Evolutionary conservation across 106 monocot genomes (phyloP).

Genomic region (Allium fistulosum): DNA sequence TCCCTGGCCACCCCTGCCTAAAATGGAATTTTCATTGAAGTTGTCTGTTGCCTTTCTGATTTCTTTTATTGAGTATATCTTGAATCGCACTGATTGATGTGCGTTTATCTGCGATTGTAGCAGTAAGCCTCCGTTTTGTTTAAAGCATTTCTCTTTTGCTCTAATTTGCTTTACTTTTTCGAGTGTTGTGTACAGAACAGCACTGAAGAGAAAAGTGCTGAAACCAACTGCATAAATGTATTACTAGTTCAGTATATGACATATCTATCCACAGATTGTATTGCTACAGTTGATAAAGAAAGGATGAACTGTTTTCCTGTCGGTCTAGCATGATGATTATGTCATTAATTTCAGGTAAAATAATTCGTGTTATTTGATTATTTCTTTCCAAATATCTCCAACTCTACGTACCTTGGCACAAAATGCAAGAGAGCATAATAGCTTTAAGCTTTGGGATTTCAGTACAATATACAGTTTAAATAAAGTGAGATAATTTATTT

Average conservation of each 20-base stretch:
- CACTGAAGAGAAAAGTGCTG: not conserved
- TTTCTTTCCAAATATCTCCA: no score
- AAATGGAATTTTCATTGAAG: constrained; percentile 12
- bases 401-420: no score
- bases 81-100: constrained; percentile 8
- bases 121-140: constrained; percentile 19
- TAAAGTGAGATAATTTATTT: no score
- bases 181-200: not conserved
- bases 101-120: constrained; percentile 16
- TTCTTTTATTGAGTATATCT: constrained; percentile 1
- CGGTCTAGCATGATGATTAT: no score
- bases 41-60: constrained; percentile 21
- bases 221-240: constrained; percentile 1
- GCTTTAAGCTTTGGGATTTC: no score
- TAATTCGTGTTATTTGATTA: no score
- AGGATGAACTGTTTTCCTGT: not conserved
- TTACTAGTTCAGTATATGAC: no score
- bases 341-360: no score
- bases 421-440: no score
- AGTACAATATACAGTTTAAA: not conserved
- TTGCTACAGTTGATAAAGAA: no score
- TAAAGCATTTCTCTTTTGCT: constrained; percentile 21
- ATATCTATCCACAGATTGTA: no score
- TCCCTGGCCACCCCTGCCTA: constrained; percentile 37
- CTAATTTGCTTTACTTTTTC: constrained; percentile 1